A percentile compares a stretch with the other conserved stretches of the same genome.
These are phyloP conservation scores for Blastocystis sp. DNA, from an alignment of 352 stramenopile species.

Conservation along the genomic window DNA sequence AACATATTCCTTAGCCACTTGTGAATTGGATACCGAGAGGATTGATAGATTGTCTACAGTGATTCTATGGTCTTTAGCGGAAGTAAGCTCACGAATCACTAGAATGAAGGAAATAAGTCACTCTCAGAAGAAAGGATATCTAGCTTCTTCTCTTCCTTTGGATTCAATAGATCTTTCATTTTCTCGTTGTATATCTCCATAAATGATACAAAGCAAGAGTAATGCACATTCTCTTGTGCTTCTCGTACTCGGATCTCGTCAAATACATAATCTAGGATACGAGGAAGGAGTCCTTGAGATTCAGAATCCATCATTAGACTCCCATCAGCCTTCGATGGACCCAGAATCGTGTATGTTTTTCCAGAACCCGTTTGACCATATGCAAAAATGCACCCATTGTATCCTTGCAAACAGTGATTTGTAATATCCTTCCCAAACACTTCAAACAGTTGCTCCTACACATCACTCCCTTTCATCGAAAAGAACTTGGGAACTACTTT, in stretches of 20 bases:
- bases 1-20: background rate
- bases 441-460: conserved; percentile 48
- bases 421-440: conserved; percentile 49
- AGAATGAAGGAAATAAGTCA: background rate
- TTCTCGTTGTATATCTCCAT: conserved; percentile 90
- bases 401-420: conserved; percentile 43
- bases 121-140: conserved; percentile 36
- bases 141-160: conserved; percentile 15
- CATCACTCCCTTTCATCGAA: background rate
- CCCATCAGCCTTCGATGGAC: background rate
- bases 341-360: conserved; percentile 58
- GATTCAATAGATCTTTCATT: conserved; percentile 78
- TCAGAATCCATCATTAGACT: background rate
- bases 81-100: conserved; percentile 4
- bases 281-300: conserved; percentile 43
- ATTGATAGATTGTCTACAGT: conserved; percentile 39
- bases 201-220: conserved; percentile 72
- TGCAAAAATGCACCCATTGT: conserved; percentile 61
- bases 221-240: conserved; percentile 65
- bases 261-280: conserved; percentile 39
- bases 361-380: conserved; percentile 62
- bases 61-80: conserved; percentile 4
- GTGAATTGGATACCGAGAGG: background rate
- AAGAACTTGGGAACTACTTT: conserved; percentile 29
- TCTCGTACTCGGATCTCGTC: conserved; percentile 4